Percentiles rank a stretch among this genome's conserved stretches.
phyloP scores from a whole-genome alignment of 495 filamentous ascomycete species.

The Podospora didyma region DNA sequence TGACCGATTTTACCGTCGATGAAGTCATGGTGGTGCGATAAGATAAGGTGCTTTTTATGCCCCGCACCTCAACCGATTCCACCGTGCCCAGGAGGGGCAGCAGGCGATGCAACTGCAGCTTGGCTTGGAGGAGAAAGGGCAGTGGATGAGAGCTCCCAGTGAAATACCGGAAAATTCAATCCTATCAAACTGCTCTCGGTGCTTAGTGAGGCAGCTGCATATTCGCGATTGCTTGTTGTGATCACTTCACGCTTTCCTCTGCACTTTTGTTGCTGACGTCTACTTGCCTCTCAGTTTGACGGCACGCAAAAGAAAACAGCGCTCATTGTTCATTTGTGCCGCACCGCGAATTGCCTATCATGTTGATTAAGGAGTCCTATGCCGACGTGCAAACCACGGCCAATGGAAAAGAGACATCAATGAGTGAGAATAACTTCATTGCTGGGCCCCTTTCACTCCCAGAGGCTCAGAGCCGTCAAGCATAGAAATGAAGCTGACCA shows the following conservation, averaged over 20 bases:
- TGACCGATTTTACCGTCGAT: conserved; percentile 6
- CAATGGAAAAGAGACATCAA: conserved; percentile 44
- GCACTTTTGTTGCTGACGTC: no score
- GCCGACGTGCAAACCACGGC: conserved; percentile 37
- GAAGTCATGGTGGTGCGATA: conserved; percentile 30
- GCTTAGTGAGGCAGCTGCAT: conserved; percentile 9
- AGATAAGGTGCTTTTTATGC: conserved; percentile 24
- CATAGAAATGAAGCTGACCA: not conserved
- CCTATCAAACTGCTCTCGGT: not conserved
- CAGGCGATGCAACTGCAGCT: conserved; percentile 12
- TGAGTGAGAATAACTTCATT: conserved; percentile 31
- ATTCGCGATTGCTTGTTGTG: not conserved
- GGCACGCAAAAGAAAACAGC: not conserved
- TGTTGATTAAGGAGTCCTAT: conserved; percentile 45
- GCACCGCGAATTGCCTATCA: conserved; percentile 14
- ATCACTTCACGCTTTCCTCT: not conserved
- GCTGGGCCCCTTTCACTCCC: not conserved
- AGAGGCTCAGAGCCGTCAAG: no score
- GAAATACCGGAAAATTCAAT: not conserved
- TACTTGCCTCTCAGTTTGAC: no score
- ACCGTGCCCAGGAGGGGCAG: conserved; percentile 4
- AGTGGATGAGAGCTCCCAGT: not conserved
- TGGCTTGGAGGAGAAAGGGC: not conserved
- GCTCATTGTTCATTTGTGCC: no score
- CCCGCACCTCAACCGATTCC: conserved; percentile 14